Evolutionary conservation across 305 asterid genomes (phyloP).

Genomic region (Striga hermonthica): DNA sequence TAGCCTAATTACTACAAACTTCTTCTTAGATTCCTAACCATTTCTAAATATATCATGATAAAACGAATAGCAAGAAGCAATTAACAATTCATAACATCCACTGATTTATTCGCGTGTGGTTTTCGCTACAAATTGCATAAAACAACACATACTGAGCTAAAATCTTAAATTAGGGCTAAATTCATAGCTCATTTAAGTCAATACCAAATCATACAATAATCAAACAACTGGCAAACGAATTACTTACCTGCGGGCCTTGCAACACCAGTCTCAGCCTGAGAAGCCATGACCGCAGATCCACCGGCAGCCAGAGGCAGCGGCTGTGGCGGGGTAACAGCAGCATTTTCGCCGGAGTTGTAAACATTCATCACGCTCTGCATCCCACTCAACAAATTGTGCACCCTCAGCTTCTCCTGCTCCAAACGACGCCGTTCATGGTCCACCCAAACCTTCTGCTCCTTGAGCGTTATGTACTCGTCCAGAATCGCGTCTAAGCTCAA

Average conservation of each 20-base stretch:
- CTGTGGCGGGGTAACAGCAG: slow-evolving; percentile 29
- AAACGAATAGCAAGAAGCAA: no score
- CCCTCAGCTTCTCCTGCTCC: slow-evolving; percentile 72
- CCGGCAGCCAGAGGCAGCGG: slow-evolving; percentile 41
- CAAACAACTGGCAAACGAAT: neutral
- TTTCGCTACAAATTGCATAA: no score
- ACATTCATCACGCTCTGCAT: slow-evolving; percentile 79
- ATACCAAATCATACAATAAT: no score
- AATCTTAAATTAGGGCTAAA: slow-evolving; percentile 22
- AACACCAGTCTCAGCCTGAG: slow-evolving; percentile 38
- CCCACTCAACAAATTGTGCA: slow-evolving; percentile 67
- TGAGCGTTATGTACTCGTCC: slow-evolving; percentile 83
- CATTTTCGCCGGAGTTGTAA: slow-evolving; percentile 44
- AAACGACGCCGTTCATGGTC: slow-evolving; percentile 70
- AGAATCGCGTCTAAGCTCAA: slow-evolving; percentile 74
- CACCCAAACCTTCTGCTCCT: slow-evolving; percentile 70
- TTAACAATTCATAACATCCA: no score
- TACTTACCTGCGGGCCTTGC: slow-evolving; percentile 49
- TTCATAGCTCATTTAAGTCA: neutral
- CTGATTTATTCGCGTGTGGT: no score
- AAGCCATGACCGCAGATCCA: slow-evolving; percentile 35
- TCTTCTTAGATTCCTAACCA: no score
- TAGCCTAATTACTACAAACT: no score
- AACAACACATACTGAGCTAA: neutral
- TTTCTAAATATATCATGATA: no score